phyloP scores from a whole-genome alignment of 2,329 filamentous ascomycete species.

The Berkeleyomyces rouxiae region DNA sequence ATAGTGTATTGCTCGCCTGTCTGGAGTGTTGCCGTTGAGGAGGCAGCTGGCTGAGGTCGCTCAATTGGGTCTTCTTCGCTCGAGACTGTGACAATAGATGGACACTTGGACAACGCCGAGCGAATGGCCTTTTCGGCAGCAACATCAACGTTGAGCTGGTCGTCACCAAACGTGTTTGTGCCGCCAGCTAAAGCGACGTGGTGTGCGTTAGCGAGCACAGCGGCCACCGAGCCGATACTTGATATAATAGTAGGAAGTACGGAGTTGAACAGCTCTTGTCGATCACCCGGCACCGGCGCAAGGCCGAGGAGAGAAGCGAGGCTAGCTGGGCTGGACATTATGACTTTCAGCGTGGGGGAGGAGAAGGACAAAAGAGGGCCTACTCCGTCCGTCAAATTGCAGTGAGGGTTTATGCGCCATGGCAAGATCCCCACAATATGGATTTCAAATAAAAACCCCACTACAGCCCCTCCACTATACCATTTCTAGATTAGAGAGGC shows the following conservation, averaged over 20 bases:
- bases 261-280: conserved; percentile 24
- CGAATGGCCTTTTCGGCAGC: conserved; percentile 33
- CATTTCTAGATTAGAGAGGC: background rate
- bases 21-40: background rate
- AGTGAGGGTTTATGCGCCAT: background rate
- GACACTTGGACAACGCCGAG: conserved; percentile 22
- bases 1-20: conserved; percentile 34
- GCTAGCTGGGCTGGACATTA: background rate
- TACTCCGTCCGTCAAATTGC: background rate
- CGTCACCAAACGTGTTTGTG: conserved; percentile 41
- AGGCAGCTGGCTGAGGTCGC: conserved; percentile 17
- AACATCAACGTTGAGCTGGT: conserved; percentile 43
- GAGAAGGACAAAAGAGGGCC: background rate
- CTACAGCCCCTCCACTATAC: background rate
- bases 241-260: conserved; percentile 33
- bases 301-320: conserved; percentile 15
- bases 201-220: conserved; percentile 28
- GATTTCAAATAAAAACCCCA: background rate
- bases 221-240: conserved; percentile 29
- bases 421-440: background rate
- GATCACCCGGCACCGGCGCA: conserved; percentile 15
- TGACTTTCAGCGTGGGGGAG: background rate
- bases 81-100: conserved; percentile 32
- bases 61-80: conserved; percentile 46
- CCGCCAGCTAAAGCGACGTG: conserved; percentile 23